A percentile compares a stretch with the other conserved stretches of the same genome.
These are phyloP conservation scores for Camelina neglecta DNA, from an alignment of 345 rosid genomes.

Conservation along the genomic window DNA sequence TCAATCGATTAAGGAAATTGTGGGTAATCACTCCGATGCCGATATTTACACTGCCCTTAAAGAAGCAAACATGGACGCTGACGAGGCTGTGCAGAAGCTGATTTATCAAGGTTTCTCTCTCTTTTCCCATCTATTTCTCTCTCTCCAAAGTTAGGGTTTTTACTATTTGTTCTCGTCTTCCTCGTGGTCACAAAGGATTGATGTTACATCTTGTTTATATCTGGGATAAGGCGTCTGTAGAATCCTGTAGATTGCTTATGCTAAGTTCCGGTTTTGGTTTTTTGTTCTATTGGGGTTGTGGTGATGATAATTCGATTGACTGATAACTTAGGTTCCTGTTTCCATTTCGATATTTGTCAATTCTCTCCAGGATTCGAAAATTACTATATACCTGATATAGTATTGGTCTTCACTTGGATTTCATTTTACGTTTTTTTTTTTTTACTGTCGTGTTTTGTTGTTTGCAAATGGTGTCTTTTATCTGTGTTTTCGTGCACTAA, in stretches of 20 bases:
- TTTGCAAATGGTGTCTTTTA: background rate
- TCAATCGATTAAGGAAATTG: slow-evolving; percentile 19
- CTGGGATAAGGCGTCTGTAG: background rate
- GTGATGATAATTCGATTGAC: background rate
- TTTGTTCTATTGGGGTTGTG: background rate
- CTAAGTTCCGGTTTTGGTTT: background rate
- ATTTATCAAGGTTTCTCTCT: slow-evolving; percentile 13
- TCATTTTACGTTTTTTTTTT: background rate
- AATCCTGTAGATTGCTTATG: slow-evolving; percentile 9
- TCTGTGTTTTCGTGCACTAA: slow-evolving; percentile 5
- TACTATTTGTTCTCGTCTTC: background rate
- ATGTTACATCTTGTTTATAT: background rate
- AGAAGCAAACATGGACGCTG: slow-evolving; percentile 9
- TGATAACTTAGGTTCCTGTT: background rate
- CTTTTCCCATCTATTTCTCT: background rate
- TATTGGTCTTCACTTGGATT: background rate
- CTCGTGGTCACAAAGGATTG: background rate
- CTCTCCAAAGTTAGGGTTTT: slow-evolving; percentile 1
- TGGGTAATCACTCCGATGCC: slow-evolving; percentile 23
- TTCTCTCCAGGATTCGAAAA: background rate
- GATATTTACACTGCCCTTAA: slow-evolving; percentile 19
- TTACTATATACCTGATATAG: background rate
- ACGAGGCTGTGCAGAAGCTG: slow-evolving; percentile 27
- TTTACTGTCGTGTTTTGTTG: slow-evolving; percentile 2
- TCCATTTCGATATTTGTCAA: background rate